Evolutionary conservation across 1,284 basidiomycete species (phyloP), one percentile per base, ranked within the genome.

Genomic region (Coniferiporia sulphurascens): DNA sequence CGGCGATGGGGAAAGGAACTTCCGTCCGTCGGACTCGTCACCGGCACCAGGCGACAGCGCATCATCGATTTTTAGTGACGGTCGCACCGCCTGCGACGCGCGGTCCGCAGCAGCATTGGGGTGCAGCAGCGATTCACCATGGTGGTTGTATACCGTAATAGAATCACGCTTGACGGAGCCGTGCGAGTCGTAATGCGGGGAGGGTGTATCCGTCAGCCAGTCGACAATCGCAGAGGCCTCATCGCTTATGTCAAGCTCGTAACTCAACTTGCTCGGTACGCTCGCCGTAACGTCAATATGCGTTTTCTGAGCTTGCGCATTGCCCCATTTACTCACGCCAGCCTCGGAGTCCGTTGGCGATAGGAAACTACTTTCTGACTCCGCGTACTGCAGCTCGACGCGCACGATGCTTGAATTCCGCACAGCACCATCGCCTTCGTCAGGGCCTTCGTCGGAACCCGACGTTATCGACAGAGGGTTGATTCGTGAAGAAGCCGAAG

Each of bases 161-260:
- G 60, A 62, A 41, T 62, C 60, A 12, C 56, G 44, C 19, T 50
- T 58, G 12, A 54, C 52, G 19, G 21, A 46, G 15, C 55, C 55
- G 27, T 53, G 50, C 32, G 41, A 38, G 19, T 62, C 60, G 49
- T 49, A 62, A 36, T 55, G 56, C 4, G 56, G 52, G 0, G 56
- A 58, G 17, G 60, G 60, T 15, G 60, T 38, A 22, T 62, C 60
- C 22, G 43, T 51, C 32, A 62, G 34, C 60, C 60, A 62, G 15
- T 58, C 60, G 17, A 58, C 60, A 4, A 62, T 48, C n/a, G 56
- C 35, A 12, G 56, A 52, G 5, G 50, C 48, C 8, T 41, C 56
- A 38, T 58, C 56, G 17, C 38, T 10, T 4, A 15, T 22, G 36
- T 57, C 56, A 2, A 19, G 38, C 19, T 51, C 55, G 35, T 55